Evolutionary conservation across 257 asterid genomes (phyloP), one percentile per base, ranked within the genome.

Genomic region (Scutellaria baicalensis): DNA sequence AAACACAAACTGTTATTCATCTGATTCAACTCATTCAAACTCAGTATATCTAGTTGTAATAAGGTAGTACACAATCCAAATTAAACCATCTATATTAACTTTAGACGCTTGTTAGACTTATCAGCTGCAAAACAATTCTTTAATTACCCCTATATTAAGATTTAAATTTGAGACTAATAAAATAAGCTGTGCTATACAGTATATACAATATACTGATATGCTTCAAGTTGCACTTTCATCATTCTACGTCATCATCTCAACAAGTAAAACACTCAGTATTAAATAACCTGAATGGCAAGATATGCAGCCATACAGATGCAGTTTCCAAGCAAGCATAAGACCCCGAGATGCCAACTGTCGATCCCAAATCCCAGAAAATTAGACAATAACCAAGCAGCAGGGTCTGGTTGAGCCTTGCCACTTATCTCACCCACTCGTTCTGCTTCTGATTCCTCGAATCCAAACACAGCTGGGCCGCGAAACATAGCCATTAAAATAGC

Each of bases 291-390:
- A 85, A 91, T 71, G 64, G 97, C 87, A 45, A 94, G 79, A 80
- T 85, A 94, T 48, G 92, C 77, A 27, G 97, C 96, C 97, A 91
- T 83, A 76, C 97, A 88, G 84, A 91, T 83, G 80, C 99, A 94
- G 82, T 94, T 91, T 72, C 97, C 99, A 51, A 91, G 81, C 50
- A 94, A 82, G 79, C 97, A 94, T 72, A 94, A 65, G 61, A 89
- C 96, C 27, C 99, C 99, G 3, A 94, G 76, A 79, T 89, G 91
- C 97, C 97, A 94, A 74, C 70, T 76, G 76, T 89, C 95, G n/a
- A 94, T 69, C 47, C 97, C 96, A 20, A 81, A 60, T 38, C 84
- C 93, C 75, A 86, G 66, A 56, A 85, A 78, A 72, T 79, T 79
- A 67, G 93, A 81, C 74, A 88, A 21, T 62, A 89, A 78, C 96